These are phyloP conservation scores for Xylaria sp. DNA, from an alignment of 2,329 filamentous ascomycete species.

Conservation along the genomic window DNA sequence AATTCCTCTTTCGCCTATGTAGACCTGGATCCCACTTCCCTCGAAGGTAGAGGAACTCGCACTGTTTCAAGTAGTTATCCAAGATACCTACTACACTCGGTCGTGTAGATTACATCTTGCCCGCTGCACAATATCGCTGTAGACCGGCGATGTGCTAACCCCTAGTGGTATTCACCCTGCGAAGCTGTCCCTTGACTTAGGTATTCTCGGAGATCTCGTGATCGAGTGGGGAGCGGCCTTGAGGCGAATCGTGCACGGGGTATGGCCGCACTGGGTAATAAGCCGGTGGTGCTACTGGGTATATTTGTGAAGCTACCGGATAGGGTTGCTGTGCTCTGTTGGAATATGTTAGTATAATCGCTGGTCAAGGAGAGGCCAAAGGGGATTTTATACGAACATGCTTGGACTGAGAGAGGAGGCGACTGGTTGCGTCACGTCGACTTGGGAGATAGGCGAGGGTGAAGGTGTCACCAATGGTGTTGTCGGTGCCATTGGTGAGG, in stretches of 20 bases:
- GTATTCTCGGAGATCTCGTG: not conserved
- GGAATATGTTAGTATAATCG: not conserved
- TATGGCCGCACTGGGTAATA: conserved; percentile 1
- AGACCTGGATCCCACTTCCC: not conserved
- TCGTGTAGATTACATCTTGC: not conserved
- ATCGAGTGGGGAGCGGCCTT: not conserved
- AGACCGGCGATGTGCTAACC: not conserved
- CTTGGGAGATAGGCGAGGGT: not conserved
- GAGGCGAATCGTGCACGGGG: conserved; percentile 2
- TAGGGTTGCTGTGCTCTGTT: conserved; percentile 5
- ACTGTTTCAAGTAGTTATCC: not conserved
- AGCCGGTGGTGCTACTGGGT: not conserved
- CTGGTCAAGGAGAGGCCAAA: not conserved
- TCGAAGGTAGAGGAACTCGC: not conserved
- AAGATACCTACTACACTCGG: not conserved
- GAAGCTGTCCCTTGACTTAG: not conserved
- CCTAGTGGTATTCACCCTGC: not conserved
- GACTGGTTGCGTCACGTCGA: not conserved
- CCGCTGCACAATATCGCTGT: not conserved
- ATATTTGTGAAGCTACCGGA: not conserved
- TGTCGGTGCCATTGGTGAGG: not conserved
- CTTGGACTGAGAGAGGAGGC: not conserved
- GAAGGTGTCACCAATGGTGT: not conserved
- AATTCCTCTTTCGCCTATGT: not conserved
- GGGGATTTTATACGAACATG: not conserved